These are phyloP conservation scores for Trichoderma aggressivum DNA, from an alignment of 2,329 filamentous ascomycete species.

Conservation along the genomic window DNA sequence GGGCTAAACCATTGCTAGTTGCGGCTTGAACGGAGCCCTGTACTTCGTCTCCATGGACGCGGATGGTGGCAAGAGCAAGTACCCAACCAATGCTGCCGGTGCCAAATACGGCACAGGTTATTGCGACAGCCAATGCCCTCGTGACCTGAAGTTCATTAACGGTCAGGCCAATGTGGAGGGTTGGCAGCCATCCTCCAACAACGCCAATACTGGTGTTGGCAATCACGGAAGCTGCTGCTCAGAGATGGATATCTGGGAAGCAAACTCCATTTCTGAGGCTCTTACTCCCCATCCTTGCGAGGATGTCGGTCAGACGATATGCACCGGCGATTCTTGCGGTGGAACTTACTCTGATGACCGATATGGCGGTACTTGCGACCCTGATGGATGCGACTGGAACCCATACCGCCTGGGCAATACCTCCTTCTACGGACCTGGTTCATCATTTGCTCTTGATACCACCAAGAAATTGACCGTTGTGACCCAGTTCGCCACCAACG, in stretches of 20 bases:
- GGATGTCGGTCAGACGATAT: slow-evolving; percentile 47
- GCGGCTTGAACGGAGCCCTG: slow-evolving; percentile 68
- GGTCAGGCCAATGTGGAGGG: slow-evolving; percentile 53
- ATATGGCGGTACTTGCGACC: slow-evolving; percentile 62
- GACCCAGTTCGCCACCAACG: slow-evolving; percentile 58
- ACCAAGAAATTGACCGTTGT: slow-evolving; percentile 60
- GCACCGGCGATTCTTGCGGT: slow-evolving; percentile 50
- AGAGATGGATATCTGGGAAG: slow-evolving; percentile 65
- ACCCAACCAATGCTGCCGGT: slow-evolving; percentile 48
- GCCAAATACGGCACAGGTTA: slow-evolving; percentile 60
- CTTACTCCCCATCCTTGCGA: slow-evolving; percentile 64
- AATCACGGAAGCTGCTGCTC: slow-evolving; percentile 55
- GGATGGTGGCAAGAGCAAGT: slow-evolving; percentile 53
- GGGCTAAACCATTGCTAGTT: slow-evolving; percentile 42
- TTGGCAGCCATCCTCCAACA: slow-evolving; percentile 49
- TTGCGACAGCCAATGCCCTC: slow-evolving; percentile 52
- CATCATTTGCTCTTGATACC: slow-evolving; percentile 56
- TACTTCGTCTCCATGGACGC: slow-evolving; percentile 63
- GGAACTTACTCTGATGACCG: slow-evolving; percentile 51
- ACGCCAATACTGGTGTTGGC: slow-evolving; percentile 54
- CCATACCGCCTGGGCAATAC: slow-evolving; percentile 62
- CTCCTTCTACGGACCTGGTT: slow-evolving; percentile 57
- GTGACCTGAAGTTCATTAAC: slow-evolving; percentile 56
- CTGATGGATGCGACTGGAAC: slow-evolving; percentile 70
- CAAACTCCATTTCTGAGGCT: slow-evolving; percentile 62